A percentile compares a stretch with the other conserved stretches of the same genome.
phyloP scores from a whole-genome alignment of 306 rosid species.

The Cicer chorassanicum region DNA sequence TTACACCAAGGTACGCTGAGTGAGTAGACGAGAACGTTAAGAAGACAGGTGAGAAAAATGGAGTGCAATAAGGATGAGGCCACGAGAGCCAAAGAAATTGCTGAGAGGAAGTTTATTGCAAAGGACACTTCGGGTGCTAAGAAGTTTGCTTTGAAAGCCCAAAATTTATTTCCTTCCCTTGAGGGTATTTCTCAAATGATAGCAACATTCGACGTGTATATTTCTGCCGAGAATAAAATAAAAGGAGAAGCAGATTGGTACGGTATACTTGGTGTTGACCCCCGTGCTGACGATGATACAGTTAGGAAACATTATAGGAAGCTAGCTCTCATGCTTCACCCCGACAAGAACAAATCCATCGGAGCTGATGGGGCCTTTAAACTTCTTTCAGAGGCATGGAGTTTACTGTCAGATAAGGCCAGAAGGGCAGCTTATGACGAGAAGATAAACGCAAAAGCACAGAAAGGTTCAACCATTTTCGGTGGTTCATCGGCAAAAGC shows the following conservation, averaged over 20 bases:
- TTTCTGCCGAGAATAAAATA: constrained; percentile 69
- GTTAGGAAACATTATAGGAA: constrained; percentile 80
- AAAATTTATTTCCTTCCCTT: constrained; percentile 72
- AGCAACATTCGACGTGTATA: constrained; percentile 78
- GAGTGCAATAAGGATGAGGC: constrained; percentile 98
- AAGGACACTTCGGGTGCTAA: constrained; percentile 74
- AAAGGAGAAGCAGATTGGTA: constrained; percentile 90
- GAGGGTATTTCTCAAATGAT: constrained; percentile 83
- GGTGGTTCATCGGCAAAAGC: constrained; percentile 59
- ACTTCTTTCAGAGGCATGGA: constrained; percentile 90
- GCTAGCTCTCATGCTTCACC: constrained; percentile 92
- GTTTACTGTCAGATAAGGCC: constrained; percentile 75
- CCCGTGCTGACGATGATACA: constrained; percentile 71
- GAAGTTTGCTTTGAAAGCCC: constrained; percentile 90
- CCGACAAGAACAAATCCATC: constrained; percentile 87
- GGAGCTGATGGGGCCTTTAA: constrained; percentile 95
- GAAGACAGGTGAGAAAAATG: constrained; percentile 54
- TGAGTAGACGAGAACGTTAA: constrained; percentile 1
- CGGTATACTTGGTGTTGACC: constrained; percentile 76
- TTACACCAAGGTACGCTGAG: constrained; percentile 30
- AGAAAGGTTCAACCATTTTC: constrained; percentile 50
- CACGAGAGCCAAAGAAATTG: constrained; percentile 75
- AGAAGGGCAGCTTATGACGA: constrained; percentile 66
- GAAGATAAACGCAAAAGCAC: constrained; percentile 58
- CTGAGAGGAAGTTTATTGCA: constrained; percentile 77